Conservation (phyloP, 1,284 basidiomycete species). For the Ustanciosporium gigantosporum region DNA sequence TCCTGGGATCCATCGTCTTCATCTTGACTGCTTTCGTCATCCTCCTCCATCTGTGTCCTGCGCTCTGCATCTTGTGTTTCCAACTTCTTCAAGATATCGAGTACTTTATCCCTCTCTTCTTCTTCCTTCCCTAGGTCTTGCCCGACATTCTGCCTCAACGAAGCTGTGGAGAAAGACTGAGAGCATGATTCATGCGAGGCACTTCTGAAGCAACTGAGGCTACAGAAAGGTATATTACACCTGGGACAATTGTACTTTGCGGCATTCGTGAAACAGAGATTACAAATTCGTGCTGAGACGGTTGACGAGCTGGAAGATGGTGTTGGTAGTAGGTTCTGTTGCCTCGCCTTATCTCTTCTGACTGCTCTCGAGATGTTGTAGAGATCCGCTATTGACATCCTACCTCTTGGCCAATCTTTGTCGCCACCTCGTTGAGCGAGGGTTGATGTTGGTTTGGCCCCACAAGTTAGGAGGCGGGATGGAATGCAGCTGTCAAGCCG, state of each 20-base stretch:
- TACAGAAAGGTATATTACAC: slow-evolving; percentile 54
- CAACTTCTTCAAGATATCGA: slow-evolving; percentile 19
- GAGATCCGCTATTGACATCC: slow-evolving; percentile 39
- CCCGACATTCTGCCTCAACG: slow-evolving; percentile 1
- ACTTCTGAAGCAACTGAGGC: slow-evolving; percentile 43
- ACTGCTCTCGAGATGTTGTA: slow-evolving; percentile 44
- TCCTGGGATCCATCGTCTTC: slow-evolving; percentile 1
- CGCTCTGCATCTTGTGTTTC: slow-evolving; percentile 7
- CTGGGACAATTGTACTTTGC: slow-evolving; percentile 49
- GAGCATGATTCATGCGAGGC: slow-evolving; percentile 38
- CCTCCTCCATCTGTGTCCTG: not conserved
- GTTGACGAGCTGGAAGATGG: slow-evolving; percentile 7
- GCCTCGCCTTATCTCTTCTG: slow-evolving; percentile 32
- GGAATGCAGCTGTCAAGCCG: too few relatives aligned
- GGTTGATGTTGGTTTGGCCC: too few relatives aligned
- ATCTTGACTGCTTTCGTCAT: slow-evolving; percentile 5
- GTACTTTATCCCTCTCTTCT: slow-evolving; percentile 10
- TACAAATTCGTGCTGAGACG: slow-evolving; percentile 30
- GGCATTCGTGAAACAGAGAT: slow-evolving; percentile 36
- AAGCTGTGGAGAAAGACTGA: slow-evolving; percentile 24
- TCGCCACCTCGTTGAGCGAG: too few relatives aligned
- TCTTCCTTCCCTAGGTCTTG: slow-evolving; percentile 2
- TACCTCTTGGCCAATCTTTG: too few relatives aligned
- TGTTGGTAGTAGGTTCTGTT: slow-evolving; percentile 17
- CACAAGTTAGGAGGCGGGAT: too few relatives aligned